Conservation (phyloP, 306 rosid species). For the Calophaca sinica region DNA sequence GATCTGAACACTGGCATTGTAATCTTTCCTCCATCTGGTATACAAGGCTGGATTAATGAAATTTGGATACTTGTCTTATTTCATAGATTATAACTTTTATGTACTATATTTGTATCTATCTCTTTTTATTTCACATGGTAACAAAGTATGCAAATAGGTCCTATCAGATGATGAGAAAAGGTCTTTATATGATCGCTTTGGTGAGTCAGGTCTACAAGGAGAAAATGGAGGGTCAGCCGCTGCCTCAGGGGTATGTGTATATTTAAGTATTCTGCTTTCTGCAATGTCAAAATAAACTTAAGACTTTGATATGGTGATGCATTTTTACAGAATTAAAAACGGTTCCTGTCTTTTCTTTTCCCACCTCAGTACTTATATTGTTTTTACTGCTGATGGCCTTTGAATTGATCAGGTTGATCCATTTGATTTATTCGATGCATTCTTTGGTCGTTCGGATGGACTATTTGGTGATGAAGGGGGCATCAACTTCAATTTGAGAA, state of each 20-base stretch:
- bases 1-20: constrained; percentile 28
- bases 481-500: constrained; percentile 67
- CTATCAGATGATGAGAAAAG: constrained; percentile 97
- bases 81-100: constrained; percentile 18
- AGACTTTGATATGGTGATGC: constrained; percentile 36
- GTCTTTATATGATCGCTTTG: constrained; percentile 91
- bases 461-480: constrained; percentile 81
- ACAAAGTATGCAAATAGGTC: constrained; percentile 82
- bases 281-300: constrained; percentile 33
- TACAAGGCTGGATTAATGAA: constrained; percentile 28
- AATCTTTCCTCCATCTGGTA: constrained; percentile 29
- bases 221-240: constrained; percentile 61
- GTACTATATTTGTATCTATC: constrained; percentile 39
- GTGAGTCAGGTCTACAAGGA: constrained; percentile 88
- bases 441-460: constrained; percentile 79
- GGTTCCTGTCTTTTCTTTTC: background rate
- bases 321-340: background rate
- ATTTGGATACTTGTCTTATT: constrained; percentile 35
- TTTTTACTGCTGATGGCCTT: constrained; percentile 40
- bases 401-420: constrained; percentile 75
- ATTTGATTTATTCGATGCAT: constrained; percentile 71
- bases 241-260: constrained; percentile 78
- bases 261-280: constrained; percentile 26
- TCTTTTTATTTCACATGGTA: constrained; percentile 54
- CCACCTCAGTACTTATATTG: constrained; percentile 21